Evolutionary conservation across 306 rosid genomes (phyloP).

Genomic region (Lathyrus sativus): DNA sequence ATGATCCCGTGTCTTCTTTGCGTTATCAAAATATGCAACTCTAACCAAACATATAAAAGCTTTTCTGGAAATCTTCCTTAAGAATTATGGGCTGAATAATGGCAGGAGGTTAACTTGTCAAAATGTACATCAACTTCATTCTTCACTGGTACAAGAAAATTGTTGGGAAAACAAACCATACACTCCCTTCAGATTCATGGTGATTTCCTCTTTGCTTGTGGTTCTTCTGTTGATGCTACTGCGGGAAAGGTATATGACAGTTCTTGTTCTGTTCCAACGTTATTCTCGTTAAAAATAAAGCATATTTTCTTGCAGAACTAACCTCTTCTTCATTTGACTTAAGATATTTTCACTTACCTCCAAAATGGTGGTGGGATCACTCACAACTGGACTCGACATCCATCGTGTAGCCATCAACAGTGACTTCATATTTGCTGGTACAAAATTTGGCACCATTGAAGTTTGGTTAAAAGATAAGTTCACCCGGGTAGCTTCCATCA

Average conservation of each 20-base stretch:
- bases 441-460: constrained; percentile 74
- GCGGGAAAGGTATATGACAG: constrained; percentile 71
- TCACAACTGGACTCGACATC: constrained; percentile 70
- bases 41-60: constrained; percentile 8
- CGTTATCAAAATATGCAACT: constrained; percentile 22
- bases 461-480: constrained; percentile 71
- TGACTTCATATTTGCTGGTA: constrained; percentile 75
- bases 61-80: constrained; percentile 27
- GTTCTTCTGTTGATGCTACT: constrained; percentile 70
- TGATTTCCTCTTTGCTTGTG: constrained; percentile 65
- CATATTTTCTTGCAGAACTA: constrained; percentile 20
- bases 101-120: constrained; percentile 85
- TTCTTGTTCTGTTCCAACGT: constrained; percentile 14
- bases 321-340: constrained; percentile 4
- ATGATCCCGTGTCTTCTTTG: constrained; percentile 23
- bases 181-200: constrained; percentile 69
- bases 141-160: constrained; percentile 78
- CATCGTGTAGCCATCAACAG: constrained; percentile 66
- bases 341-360: constrained; percentile 67
- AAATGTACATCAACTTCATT: constrained; percentile 57
- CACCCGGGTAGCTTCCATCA: constrained; percentile 64
- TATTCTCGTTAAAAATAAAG: constrained; percentile 1
- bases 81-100: constrained; percentile 23
- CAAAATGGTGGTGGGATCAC: constrained; percentile 68
- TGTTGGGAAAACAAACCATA: constrained; percentile 79